These are phyloP conservation scores for Septoria petroselini DNA, from an alignment of 2,329 filamentous ascomycete genomes.

Conservation along the genomic window DNA sequence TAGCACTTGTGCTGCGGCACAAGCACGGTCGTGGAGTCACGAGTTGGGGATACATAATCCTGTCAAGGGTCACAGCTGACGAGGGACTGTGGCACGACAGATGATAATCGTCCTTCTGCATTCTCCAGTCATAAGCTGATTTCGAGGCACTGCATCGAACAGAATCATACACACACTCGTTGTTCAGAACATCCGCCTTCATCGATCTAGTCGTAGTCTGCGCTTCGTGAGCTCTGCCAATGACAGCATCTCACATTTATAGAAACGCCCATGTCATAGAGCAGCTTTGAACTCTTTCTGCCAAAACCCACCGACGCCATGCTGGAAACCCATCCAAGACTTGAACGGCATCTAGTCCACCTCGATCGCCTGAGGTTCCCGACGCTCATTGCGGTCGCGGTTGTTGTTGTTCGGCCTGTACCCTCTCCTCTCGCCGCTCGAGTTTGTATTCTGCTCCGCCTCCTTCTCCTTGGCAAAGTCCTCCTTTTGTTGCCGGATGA, in stretches of 20 bases:
- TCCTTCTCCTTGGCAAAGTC: constrained; percentile 74
- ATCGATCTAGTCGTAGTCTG: constrained; percentile 6
- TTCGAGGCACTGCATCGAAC: too few relatives aligned
- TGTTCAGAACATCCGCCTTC: constrained; percentile 3
- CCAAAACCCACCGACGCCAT: constrained; percentile 17
- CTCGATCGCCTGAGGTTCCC: constrained; percentile 27
- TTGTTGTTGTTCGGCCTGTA: constrained; percentile 27
- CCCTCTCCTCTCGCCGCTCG: constrained; percentile 20
- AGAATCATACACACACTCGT: too few relatives aligned
- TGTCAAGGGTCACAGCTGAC: too few relatives aligned
- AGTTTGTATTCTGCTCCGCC: constrained; percentile 38
- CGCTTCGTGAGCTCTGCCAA: background rate
- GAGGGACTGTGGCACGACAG: too few relatives aligned
- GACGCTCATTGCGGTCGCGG: constrained; percentile 28
- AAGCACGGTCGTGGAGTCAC: too few relatives aligned
- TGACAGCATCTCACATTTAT: background rate
- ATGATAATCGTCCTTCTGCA: too few relatives aligned
- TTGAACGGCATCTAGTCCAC: constrained; percentile 26
- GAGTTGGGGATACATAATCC: too few relatives aligned
- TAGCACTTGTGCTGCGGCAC: too few relatives aligned
- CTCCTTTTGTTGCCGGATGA: constrained; percentile 76
- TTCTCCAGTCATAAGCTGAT: too few relatives aligned
- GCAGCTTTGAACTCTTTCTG: constrained; percentile 1
- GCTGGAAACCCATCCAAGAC: constrained; percentile 13
- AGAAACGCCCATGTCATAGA: background rate